Conservation (phyloP, 495 filamentous ascomycete genomes). For the Talaromyces trachyspermus region DNA sequence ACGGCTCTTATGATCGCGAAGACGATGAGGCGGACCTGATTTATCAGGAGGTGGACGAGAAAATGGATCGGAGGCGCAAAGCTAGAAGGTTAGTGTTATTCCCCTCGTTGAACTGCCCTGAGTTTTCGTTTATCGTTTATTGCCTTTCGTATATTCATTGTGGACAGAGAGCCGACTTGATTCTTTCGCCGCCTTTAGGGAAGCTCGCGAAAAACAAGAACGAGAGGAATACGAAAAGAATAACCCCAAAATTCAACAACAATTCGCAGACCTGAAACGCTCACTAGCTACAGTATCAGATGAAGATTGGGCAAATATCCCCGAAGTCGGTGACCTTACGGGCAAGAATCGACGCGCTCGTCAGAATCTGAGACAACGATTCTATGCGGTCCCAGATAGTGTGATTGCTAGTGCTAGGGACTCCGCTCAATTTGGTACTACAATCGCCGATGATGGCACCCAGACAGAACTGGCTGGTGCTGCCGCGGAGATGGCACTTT, state of each 20-base stretch:
- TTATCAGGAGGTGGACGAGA: conserved; percentile 91
- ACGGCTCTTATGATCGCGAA: conserved; percentile 88
- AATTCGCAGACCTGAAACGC: conserved; percentile 93
- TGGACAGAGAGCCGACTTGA: conserved; percentile 85
- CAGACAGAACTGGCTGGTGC: conserved; percentile 34
- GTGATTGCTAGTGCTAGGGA: conserved; percentile 83
- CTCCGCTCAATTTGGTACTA: conserved; percentile 73
- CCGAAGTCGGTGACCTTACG: conserved; percentile 93
- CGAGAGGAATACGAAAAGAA: conserved; percentile 90
- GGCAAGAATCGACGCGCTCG: conserved; percentile 83
- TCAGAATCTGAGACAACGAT: conserved; percentile 72
- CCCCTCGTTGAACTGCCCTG: conserved; percentile 14
- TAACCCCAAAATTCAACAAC: conserved; percentile 97
- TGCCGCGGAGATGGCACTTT: conserved; percentile 71
- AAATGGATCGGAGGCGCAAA: conserved; percentile 84
- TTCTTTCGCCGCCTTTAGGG: conserved; percentile 63
- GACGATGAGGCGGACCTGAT: conserved; percentile 96
- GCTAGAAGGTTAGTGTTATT: conserved; percentile 73
- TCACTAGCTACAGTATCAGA: conserved; percentile 81
- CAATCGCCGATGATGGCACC: conserved; percentile 69
- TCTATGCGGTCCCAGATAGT: conserved; percentile 96
- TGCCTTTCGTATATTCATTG: conserved; percentile 44
- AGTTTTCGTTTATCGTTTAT: conserved; percentile 57
- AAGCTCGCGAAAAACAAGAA: conserved; percentile 88
- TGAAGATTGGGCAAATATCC: conserved; percentile 93